Conservation (phyloP, 495 filamentous ascomycete genomes). For the Ramalina intermedia region DNA sequence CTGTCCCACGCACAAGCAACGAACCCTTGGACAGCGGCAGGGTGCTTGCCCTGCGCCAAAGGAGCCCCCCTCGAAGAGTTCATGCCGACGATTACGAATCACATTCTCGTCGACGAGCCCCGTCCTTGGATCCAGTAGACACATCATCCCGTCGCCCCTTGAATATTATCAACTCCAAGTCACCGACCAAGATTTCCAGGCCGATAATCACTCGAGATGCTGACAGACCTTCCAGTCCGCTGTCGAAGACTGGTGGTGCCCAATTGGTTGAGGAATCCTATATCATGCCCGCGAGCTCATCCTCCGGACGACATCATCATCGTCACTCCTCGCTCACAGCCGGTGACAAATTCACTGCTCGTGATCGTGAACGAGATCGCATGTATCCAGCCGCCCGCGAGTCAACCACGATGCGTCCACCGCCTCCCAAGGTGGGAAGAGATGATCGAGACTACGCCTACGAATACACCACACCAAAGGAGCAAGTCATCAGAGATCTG, state of each 20-base stretch:
- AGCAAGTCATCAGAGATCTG: conserved; percentile 51
- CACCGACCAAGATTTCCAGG: conserved; percentile 7
- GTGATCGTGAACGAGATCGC: conserved; percentile 7
- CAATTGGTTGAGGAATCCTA: conserved; percentile 13
- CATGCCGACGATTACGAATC: conserved; percentile 12
- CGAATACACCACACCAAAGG: conserved; percentile 47
- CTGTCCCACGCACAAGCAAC: conserved; percentile 10
- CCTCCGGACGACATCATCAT: conserved; percentile 11
- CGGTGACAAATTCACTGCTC: conserved; percentile 2
- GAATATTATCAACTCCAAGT: conserved; percentile 8
- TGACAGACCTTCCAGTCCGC: conserved; percentile 14
- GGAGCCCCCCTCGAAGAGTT: conserved; percentile 10
- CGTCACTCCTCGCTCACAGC: conserved; percentile 13
- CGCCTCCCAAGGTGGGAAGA: conserved; percentile 26
- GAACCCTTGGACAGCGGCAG: conserved; percentile 11
- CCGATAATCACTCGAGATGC: conserved; percentile 12
- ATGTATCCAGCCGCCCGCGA: background rate
- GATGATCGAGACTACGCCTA: conserved; percentile 52
- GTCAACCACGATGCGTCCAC: conserved; percentile 5
- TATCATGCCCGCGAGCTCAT: conserved; percentile 12
- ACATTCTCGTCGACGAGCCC: conserved; percentile 6
- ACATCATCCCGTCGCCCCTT: conserved; percentile 9
- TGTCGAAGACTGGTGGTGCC: conserved; percentile 9
- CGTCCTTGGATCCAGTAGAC: conserved; percentile 7
- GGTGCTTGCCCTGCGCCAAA: conserved; percentile 1